Conservation (phyloP, 352 stramenopile species). For the Halophytophthora polymorphica region DNA sequence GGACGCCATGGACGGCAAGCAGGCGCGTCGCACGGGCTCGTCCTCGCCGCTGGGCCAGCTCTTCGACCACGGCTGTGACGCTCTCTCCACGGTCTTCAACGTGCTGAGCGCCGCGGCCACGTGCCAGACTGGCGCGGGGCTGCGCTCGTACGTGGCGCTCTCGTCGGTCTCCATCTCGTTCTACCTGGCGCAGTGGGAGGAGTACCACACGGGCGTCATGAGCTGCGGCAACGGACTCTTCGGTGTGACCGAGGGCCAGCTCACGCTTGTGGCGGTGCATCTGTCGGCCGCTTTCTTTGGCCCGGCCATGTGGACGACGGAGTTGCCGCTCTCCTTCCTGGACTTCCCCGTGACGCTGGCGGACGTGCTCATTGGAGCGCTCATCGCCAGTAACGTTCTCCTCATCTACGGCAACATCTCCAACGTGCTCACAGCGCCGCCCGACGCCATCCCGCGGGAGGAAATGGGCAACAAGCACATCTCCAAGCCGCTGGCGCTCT, state of each 20-base stretch:
- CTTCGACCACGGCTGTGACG: constrained; percentile 96
- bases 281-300: constrained; percentile 57
- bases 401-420: constrained; percentile 71
- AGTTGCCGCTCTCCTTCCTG: constrained; percentile 23
- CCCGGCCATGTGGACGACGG: constrained; percentile 46
- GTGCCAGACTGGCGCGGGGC: constrained; percentile 44
- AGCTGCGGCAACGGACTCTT: constrained; percentile 84
- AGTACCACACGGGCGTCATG: constrained; percentile 89
- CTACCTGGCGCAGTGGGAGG: constrained; percentile 86
- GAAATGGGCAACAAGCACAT: constrained; percentile 85
- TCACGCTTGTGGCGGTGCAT: constrained; percentile 70
- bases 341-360: constrained; percentile 36
- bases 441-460: constrained; percentile 49
- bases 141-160: constrained; percentile 50
- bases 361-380: constrained; percentile 45
- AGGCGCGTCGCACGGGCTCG: constrained; percentile 92
- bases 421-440: constrained; percentile 61
- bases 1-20: constrained; percentile 99
- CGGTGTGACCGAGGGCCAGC: constrained; percentile 82
- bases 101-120: constrained; percentile 72
- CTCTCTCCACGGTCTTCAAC: constrained; percentile 81
- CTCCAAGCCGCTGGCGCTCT: constrained; percentile 71
- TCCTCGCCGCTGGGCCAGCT: constrained; percentile 96
- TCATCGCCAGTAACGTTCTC: constrained; percentile 75
- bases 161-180: constrained; percentile 80